phyloP scores from a whole-genome alignment of 768 basidiomycete genomes.

The Dacryopinax spathularia region DNA sequence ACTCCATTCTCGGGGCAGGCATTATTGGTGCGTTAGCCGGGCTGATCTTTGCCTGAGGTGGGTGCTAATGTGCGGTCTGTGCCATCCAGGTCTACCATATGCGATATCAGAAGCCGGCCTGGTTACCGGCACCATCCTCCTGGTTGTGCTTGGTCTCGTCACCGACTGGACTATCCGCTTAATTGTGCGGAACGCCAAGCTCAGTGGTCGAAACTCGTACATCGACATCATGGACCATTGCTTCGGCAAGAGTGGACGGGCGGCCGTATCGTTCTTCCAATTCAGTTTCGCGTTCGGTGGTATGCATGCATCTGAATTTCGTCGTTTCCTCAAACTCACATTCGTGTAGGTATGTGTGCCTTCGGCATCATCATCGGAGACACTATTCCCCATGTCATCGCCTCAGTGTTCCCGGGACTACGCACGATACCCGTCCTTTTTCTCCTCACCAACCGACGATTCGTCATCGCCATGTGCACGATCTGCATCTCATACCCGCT shows the following conservation, averaged over 20 bases:
- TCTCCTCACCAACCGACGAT: constrained; percentile 70
- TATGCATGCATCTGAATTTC: constrained; percentile 21
- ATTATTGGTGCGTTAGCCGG: constrained; percentile 46
- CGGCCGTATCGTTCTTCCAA: constrained; percentile 91
- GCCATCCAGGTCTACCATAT: constrained; percentile 65
- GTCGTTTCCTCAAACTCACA: not conserved
- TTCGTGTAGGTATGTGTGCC: constrained; percentile 76
- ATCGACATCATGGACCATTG: constrained; percentile 90
- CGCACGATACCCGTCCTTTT: constrained; percentile 55
- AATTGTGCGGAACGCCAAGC: constrained; percentile 88
- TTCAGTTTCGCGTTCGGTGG: constrained; percentile 97
- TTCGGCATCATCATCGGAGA: constrained; percentile 97
- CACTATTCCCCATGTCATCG: constrained; percentile 89
- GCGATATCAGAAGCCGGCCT: constrained; percentile 91
- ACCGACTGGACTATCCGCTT: constrained; percentile 99
- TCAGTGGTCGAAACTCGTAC: constrained; percentile 83
- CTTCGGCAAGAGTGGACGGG: constrained; percentile 82
- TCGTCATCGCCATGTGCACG: constrained; percentile 80
- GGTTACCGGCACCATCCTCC: constrained; percentile 67
- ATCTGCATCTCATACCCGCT: constrained; percentile 84
- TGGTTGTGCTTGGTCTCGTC: constrained; percentile 62
- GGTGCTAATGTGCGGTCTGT: not conserved
- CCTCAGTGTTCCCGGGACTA: constrained; percentile 60
- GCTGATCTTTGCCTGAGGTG: not conserved
- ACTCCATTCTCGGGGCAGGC: constrained; percentile 87